Evolutionary conservation across 2,329 filamentous ascomycete genomes (phyloP).

Genomic region (Colletotrichum eremochloae): DNA sequence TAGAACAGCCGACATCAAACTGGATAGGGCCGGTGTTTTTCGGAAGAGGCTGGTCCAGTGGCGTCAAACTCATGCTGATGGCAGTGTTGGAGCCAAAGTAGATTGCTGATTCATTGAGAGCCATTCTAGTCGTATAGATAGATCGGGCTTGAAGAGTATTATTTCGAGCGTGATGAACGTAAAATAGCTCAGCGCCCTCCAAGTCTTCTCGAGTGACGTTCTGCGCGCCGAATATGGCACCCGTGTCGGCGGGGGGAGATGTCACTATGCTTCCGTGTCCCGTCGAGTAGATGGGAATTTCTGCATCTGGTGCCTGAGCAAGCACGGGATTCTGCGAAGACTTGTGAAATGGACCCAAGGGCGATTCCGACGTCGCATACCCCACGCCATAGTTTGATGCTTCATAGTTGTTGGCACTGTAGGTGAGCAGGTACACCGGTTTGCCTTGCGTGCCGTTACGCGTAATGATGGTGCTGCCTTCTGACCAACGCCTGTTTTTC

Average conservation of each 20-base stretch:
- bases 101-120: constrained; percentile 44
- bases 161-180: constrained; percentile 53
- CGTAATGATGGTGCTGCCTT: constrained; percentile 51
- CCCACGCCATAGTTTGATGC: constrained; percentile 55
- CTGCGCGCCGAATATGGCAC: constrained; percentile 46
- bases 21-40: constrained; percentile 49
- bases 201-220: constrained; percentile 50
- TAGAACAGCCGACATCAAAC: constrained; percentile 42
- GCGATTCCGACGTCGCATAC: constrained; percentile 51
- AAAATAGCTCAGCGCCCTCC: constrained; percentile 51
- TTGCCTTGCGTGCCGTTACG: constrained; percentile 44
- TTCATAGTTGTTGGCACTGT: constrained; percentile 53
- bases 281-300: constrained; percentile 51
- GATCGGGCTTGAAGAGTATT: constrained; percentile 47
- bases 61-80: constrained; percentile 49
- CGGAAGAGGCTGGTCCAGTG: constrained; percentile 50
- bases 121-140: constrained; percentile 52
- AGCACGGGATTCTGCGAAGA: constrained; percentile 50
- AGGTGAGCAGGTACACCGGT: constrained; percentile 49
- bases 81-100: constrained; percentile 48
- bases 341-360: constrained; percentile 51
- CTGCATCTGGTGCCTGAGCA: constrained; percentile 47
- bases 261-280: constrained; percentile 53
- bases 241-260: constrained; percentile 46
- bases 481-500: constrained; percentile 54